These are phyloP conservation scores for Borealophlyctis nickersoniae DNA, from an alignment of 192 early-diverging fungal genomes.

Conservation along the genomic window DNA sequence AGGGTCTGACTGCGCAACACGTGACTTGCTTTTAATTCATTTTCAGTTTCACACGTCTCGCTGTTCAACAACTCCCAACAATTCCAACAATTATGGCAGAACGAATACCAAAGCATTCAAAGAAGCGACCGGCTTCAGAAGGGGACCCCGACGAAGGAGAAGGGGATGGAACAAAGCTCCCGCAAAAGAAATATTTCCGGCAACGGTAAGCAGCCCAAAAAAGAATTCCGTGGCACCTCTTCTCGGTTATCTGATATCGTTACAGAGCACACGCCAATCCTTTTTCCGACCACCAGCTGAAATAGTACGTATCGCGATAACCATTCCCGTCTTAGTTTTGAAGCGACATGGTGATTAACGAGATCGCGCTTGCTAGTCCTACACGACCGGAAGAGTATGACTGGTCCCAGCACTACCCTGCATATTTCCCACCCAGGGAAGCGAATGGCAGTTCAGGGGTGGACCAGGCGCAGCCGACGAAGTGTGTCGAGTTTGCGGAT, in stretches of 20 bases:
- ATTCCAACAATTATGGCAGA: too few species aligned
- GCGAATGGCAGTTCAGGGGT: constrained; percentile 18
- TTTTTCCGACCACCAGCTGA: constrained; percentile 91
- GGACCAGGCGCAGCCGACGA: constrained; percentile 20
- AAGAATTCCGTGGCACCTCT: constrained; percentile 44
- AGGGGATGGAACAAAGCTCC: too few species aligned
- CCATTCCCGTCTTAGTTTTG: neutral
- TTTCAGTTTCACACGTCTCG: too few species aligned
- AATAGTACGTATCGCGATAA: constrained; percentile 63
- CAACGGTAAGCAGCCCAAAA: constrained; percentile 55
- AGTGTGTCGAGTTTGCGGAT: constrained; percentile 89
- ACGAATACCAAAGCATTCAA: too few species aligned
- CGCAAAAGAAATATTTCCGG: constrained; percentile 53
- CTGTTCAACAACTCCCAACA: too few species aligned
- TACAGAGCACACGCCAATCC: constrained; percentile 92
- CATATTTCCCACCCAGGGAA: constrained; percentile 44
- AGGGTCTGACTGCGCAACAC: too few species aligned
- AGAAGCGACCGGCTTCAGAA: too few species aligned
- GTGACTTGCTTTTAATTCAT: too few species aligned
- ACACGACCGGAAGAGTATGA: constrained; percentile 75
- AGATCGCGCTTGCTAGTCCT: constrained; percentile 48
- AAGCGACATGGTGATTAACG: neutral
- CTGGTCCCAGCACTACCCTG: constrained; percentile 87
- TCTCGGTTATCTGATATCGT: neutral
- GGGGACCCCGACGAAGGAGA: too few species aligned